Conservation (phyloP, 176 grass and related monocot genomes). For the Oryza meridionalis region DNA sequence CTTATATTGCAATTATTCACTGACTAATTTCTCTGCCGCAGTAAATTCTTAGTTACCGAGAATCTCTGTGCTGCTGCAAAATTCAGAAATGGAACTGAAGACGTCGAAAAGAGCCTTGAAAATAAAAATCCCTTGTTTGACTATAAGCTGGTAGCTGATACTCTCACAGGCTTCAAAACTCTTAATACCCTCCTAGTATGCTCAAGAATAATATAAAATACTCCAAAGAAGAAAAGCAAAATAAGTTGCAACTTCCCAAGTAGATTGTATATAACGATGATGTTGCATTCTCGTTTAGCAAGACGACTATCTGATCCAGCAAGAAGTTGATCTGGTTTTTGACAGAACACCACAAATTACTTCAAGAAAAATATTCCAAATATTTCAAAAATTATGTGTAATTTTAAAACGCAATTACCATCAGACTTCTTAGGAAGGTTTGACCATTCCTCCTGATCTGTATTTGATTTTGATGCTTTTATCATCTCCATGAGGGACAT, state of each 20-base stretch:
- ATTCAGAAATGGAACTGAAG: background rate
- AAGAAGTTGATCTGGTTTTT: slow-evolving; percentile 37
- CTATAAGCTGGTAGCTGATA: slow-evolving; percentile 46
- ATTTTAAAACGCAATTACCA: slow-evolving; percentile 38
- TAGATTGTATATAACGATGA: slow-evolving; percentile 41
- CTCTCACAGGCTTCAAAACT: slow-evolving; percentile 60
- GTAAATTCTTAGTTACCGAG: background rate
- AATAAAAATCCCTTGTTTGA: background rate
- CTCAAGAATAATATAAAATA: slow-evolving; percentile 51
- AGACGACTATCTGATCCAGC: slow-evolving; percentile 18
- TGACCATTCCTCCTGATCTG: slow-evolving; percentile 67
- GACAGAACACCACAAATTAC: slow-evolving; percentile 19
- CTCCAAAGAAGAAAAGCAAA: slow-evolving; percentile 60
- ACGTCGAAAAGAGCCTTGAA: background rate
- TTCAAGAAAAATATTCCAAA: background rate
- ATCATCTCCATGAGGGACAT: slow-evolving; percentile 67
- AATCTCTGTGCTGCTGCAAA: background rate
- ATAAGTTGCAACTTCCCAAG: slow-evolving; percentile 63
- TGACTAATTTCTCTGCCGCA: background rate
- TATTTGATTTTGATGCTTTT: slow-evolving; percentile 64
- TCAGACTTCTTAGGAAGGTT: slow-evolving; percentile 33
- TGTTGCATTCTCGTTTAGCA: slow-evolving; percentile 31
- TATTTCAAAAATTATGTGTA: background rate
- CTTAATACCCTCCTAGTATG: slow-evolving; percentile 41
- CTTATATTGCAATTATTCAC: background rate